These are phyloP conservation scores for Bretziella fagacearum DNA, from an alignment of 2,329 filamentous ascomycete species.

Conservation along the genomic window DNA sequence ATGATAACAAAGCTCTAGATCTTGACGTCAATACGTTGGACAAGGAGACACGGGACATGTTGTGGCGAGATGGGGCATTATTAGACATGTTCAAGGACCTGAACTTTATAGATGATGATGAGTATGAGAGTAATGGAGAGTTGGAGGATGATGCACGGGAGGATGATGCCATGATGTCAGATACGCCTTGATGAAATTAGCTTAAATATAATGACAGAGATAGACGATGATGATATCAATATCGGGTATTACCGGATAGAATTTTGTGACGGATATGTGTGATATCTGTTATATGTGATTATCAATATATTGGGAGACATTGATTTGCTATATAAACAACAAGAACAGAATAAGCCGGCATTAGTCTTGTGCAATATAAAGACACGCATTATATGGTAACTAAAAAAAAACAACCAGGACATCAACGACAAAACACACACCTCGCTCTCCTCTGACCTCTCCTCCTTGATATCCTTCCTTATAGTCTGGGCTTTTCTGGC, in stretches of 20 bases:
- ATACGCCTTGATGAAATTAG: neutral
- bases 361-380: neutral
- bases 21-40: too few relatives aligned
- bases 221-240: too few relatives aligned
- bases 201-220: neutral
- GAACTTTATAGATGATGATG: slow-evolving; percentile 23
- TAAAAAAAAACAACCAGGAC: too few relatives aligned
- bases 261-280: too few relatives aligned
- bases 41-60: slow-evolving; percentile 15
- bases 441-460: too few relatives aligned
- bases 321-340: neutral
- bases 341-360: neutral
- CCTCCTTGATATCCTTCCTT: too few relatives aligned
- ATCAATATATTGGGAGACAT: too few relatives aligned
- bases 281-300: too few relatives aligned
- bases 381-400: too few relatives aligned
- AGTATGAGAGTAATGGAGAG: slow-evolving; percentile 17
- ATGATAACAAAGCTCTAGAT: slow-evolving; percentile 3
- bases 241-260: too few relatives aligned
- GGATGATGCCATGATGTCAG: neutral
- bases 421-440: neutral
- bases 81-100: slow-evolving; percentile 16
- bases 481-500: slow-evolving; percentile 9
- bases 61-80: slow-evolving; percentile 18
- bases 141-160: neutral